Base-by-base conservation (phyloP, 2,329 filamentous ascomycete species). In the Penicillium sp. region DNA sequence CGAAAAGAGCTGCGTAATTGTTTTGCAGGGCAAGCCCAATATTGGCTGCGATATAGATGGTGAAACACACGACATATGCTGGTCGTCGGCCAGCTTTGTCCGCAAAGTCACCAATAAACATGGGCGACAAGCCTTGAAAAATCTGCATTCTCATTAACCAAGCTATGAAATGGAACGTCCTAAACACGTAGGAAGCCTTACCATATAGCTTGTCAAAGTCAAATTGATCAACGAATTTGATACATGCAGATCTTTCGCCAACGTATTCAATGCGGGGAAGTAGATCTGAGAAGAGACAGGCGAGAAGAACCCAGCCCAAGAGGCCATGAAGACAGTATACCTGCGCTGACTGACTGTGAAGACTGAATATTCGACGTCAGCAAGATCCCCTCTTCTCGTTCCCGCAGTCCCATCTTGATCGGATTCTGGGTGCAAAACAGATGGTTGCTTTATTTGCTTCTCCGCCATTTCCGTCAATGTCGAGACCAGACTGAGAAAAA, bases 41-140 rank as follows among this genome's bases (percentile, higher is more conserved):
- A 55, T 76, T 76, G 13, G 74, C 72, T 9, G 65, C 67, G n/a
- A 75, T 67, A 55, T 76, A 78, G 50, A 77, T 81, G 45, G 73
- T 59, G 58, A 88, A 84, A 44, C 82, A 81, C 22, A 80, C 62
- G 16, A 82, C 65, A 63, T 81, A 82, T 5, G 79, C 79, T 10
- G 80, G 79, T 55, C 81, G 72, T 54, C 81, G 72, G 18, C 81
- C 81, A 43, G 74, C 74, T 50, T 75, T 78, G 60, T 83, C 81
- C 4, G 79, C 76, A 40, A 82, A 75, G 43, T 79, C 78, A 4
- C 79, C 81, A 56, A 82, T 74, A 18, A 82, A 74, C 61, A 80
- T 78, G 31, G 81, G 81, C 1, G 79, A 76, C 14, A 84, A 69
- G 3, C 79, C 82, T 73, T 84, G 82, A 34, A 81, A 76, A 38